Evolutionary conservation across 495 filamentous ascomycete genomes (phyloP), one percentile per base, ranked within the genome.

Genomic region (Rhypophila decipiens): DNA sequence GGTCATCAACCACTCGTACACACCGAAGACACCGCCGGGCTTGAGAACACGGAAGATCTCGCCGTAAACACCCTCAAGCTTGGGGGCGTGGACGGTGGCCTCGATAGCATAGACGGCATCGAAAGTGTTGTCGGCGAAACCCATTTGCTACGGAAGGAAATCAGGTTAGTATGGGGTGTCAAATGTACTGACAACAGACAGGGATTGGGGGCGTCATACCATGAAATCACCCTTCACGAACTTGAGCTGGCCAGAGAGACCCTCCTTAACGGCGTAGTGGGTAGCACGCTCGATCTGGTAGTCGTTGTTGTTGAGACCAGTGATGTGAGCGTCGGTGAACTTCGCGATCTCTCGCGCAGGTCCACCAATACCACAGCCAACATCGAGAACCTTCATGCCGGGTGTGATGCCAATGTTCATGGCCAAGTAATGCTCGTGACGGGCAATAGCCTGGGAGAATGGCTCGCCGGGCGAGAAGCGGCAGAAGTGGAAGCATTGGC

Each of bases 1-100:
- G 33, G 91, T 96, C 93, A 98, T 98, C 53, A 98, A 76, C 94
- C 94, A 98, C 68, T 98, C 93, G 75, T 97, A 97, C 31, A 97
- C 93, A 60, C 93, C 93, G 58, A 98, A 98, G 45, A 87, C 77
- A 60, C 93, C 93, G 42, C 94, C 93, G 39, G 93, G 93, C 78
- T 97, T 98, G 41, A 98, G 74, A 35, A 97, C 93, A 24, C 89
- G 87, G 79, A 84, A 87, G 62, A 97, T 97, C 66, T 98, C 83
- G 65, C 76, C 79, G 71, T 98, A 98, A 42, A 98, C 89, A 49
- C 89, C 94, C 50, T 86, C 88, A n/a, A 98, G 80, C 55, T 83
- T 86, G 41, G 94, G 93, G 3, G 93, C 93, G 68, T 98, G 94
- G 33, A 93, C 87, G 22, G 93, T 98, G 5, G 93, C 93, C 69